Base-by-base conservation (phyloP, 106 monocot species). In the Phalaenopsis equestris region DNA sequence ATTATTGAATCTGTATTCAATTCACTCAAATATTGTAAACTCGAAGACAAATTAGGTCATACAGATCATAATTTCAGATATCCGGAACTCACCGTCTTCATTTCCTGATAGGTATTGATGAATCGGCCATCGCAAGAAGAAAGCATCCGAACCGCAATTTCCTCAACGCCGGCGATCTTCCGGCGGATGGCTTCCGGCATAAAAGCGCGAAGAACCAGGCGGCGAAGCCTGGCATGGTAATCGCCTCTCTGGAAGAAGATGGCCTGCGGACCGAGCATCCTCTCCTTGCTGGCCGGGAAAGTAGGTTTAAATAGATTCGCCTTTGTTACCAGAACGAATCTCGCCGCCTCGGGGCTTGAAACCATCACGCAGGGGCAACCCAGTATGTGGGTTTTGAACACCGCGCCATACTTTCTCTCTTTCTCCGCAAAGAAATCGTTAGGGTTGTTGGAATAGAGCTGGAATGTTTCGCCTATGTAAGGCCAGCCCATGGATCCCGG, bases 201-300 rank as follows among this genome's bases (percentile, higher is more conserved):
- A 87, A 96, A 91, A 14, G 96, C 93, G 3, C 96, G 83, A 37
- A 93, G 82, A 30, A 93, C 91, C 64, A 96, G 88, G 70, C 84
- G 84, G 16, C 96, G 72, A 43, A 96, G 91, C 12, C 77, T 80
- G 45, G 81, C 73, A 75, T 96, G 96, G 84, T 96, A 96, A 0
- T 86, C 84, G 1, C 96, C 96, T 68, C 87, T 88, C 84, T 96
- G 96, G 82, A 96, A 96, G 85, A 96, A 96, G 88, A 96, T 93
- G 41, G 96, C 93, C 90, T 93, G 93, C 0, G 79, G 80, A 1
- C 96, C 96, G 15, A 96, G 74, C 90, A 93, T 91, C 48, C 91
- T 76, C 91, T 96, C 96, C 80, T 96, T 96, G 90, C 96, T 96
- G 7, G 89, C 87, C 10, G 96, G 96, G 81, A 87, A 96, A 18